These are phyloP conservation scores for Entomophthora muscae DNA, from an alignment of 371 early-diverging fungal species.

Conservation along the genomic window DNA sequence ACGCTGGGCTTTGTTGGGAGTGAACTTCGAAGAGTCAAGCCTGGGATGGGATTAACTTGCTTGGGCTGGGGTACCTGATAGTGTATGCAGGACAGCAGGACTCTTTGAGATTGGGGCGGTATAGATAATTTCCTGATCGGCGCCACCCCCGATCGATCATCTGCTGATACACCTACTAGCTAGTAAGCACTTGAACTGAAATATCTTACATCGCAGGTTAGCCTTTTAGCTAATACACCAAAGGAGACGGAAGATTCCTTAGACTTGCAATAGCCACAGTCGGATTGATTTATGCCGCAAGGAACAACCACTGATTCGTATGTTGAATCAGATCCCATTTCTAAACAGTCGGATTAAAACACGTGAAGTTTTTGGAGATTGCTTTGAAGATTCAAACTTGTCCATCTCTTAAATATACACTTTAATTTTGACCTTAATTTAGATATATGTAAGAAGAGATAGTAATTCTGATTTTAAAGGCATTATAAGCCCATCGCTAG, in stretches of 20 bases:
- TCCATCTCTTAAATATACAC: too few relatives aligned
- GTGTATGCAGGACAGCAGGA: constrained; percentile 56
- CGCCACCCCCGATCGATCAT: constrained; percentile 53
- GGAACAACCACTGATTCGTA: neutral
- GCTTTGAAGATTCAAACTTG: too few relatives aligned
- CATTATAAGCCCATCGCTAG: too few relatives aligned
- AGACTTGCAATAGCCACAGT: neutral
- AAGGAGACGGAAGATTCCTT: neutral
- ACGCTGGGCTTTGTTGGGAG: constrained; percentile 41
- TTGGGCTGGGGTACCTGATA: constrained; percentile 23
- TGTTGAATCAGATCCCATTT: neutral
- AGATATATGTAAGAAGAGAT: too few relatives aligned
- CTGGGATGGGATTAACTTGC: constrained; percentile 12
- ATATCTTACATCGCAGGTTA: neutral
- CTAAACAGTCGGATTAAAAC: too few relatives aligned
- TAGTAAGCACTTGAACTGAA: neutral
- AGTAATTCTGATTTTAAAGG: too few relatives aligned
- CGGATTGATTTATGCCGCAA: neutral
- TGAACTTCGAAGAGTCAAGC: constrained; percentile 26
- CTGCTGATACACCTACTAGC: constrained; percentile 40
- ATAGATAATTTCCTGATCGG: constrained; percentile 39
- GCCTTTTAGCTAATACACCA: neutral
- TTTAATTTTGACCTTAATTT: too few relatives aligned
- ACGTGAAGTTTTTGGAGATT: too few relatives aligned
- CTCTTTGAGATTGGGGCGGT: constrained; percentile 34